Evolutionary conservation across 2,329 filamentous ascomycete species (phyloP).

Genomic region (Diplodia mutila): DNA sequence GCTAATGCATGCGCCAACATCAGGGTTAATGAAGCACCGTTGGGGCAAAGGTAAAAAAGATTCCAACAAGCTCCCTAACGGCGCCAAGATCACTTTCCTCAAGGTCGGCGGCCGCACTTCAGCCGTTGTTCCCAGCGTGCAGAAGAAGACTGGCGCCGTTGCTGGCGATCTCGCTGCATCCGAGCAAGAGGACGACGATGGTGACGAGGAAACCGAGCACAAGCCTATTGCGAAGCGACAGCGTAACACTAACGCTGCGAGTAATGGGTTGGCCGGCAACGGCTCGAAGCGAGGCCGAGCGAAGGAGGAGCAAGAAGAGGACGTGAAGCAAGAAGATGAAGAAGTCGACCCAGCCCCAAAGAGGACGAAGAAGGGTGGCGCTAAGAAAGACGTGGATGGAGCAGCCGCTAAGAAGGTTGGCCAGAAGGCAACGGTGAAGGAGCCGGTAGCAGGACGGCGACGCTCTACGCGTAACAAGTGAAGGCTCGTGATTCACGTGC

Average conservation of each 20-base stretch:
- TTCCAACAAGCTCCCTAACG: conserved; percentile 72
- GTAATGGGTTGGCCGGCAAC: neutral
- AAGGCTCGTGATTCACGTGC: neutral
- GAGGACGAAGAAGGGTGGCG: conserved; percentile 7
- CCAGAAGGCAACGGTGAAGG: conserved; percentile 9
- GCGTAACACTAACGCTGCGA: neutral
- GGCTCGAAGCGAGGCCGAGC: conserved; percentile 6
- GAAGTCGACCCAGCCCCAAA: conserved; percentile 11
- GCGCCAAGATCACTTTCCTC: conserved; percentile 81
- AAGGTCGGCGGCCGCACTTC: conserved; percentile 92
- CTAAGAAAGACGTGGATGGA: conserved; percentile 26
- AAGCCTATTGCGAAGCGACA: conserved; percentile 35
- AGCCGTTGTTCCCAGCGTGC: conserved; percentile 80
- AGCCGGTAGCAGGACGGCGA: conserved; percentile 3
- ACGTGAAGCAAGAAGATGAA: conserved; percentile 8
- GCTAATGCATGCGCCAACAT: neutral
- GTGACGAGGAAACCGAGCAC: conserved; percentile 31
- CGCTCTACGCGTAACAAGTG: conserved; percentile 18
- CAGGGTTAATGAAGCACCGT: conserved; percentile 68
- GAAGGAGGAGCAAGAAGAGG: conserved; percentile 17
- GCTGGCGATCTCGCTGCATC: conserved; percentile 52
- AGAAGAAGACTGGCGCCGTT: conserved; percentile 76
- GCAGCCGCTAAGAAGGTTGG: conserved; percentile 10
- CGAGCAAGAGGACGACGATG: conserved; percentile 37
- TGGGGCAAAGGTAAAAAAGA: conserved; percentile 89